Percentiles rank a stretch among this genome's conserved stretches.
Conservation (phyloP, 1,139 yeast species). For the Taphrina sp. region DNA sequence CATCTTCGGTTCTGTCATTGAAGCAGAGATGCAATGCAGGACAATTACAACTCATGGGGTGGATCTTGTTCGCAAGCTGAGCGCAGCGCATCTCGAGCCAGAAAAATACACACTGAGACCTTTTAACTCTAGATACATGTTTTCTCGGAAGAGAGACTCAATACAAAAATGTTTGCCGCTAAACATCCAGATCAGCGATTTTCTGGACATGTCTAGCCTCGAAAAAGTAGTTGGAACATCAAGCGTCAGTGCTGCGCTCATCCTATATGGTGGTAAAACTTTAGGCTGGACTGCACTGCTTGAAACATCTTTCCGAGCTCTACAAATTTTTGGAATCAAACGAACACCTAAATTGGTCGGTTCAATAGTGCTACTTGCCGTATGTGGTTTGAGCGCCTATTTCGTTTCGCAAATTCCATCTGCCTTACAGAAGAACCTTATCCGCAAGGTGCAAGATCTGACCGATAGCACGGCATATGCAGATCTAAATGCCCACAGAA, state of each 20-base stretch:
- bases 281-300: conserved; percentile 28
- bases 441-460: conserved; percentile 64
- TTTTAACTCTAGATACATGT: conserved; percentile 56
- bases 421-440: conserved; percentile 81
- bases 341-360: conserved; percentile 16
- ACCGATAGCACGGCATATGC: conserved; percentile 69
- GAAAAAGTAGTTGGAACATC: conserved; percentile 25
- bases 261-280: conserved; percentile 24
- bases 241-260: conserved; percentile 28
- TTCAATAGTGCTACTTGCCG: conserved; percentile 52
- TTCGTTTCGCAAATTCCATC: conserved; percentile 77
- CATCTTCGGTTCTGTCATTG: conserved; percentile 5
- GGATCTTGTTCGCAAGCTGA: conserved; percentile 11
- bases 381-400: conserved; percentile 63
- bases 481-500: conserved; percentile 71
- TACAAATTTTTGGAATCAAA: conserved; percentile 13
- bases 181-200: conserved; percentile 11
- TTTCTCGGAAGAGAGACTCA: conserved; percentile 64
- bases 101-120: conserved; percentile 12
- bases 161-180: conserved; percentile 19
- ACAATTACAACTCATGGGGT: conserved; percentile 17
- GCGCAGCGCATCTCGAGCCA: conserved; percentile 20
- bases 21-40: conserved; percentile 11
- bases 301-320: conserved; percentile 18
- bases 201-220: conserved; percentile 16